phyloP scores from a whole-genome alignment of 2,329 filamentous ascomycete genomes.

The Sarocladium strictum region DNA sequence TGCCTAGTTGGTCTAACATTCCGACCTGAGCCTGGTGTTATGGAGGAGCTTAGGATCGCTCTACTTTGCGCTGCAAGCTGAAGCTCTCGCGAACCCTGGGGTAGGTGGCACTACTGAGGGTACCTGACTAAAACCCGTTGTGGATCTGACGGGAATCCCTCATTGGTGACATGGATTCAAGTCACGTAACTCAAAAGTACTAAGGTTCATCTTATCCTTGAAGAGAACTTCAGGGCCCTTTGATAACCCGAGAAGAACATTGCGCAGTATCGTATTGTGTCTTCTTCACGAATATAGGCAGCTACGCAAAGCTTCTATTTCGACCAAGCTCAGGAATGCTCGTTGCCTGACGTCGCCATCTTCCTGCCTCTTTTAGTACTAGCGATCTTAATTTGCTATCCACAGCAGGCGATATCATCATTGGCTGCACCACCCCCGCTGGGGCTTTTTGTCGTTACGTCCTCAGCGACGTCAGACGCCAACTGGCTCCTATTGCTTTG shows the following conservation, averaged over 20 bases:
- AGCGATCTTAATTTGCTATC: neutral
- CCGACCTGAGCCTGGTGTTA: no score
- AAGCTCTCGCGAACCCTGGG: neutral
- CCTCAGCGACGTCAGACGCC: constrained; percentile 8
- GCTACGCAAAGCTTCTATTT: no score
- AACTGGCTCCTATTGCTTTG: constrained; percentile 1
- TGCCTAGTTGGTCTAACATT: neutral
- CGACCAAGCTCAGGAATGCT: no score
- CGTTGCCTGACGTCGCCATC: neutral
- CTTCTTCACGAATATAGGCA: no score
- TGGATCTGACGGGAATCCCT: neutral
- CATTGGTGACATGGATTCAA: neutral
- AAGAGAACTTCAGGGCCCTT: neutral
- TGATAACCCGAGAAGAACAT: neutral
- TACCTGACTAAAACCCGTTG: neutral
- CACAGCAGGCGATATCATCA: constrained; percentile 3
- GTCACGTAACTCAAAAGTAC: neutral
- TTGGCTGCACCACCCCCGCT: neutral
- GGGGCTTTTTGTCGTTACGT: constrained; percentile 7
- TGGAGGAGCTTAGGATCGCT: no score
- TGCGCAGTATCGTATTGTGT: no score
- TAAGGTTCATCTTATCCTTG: neutral
- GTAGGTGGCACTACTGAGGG: neutral
- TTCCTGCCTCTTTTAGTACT: neutral
- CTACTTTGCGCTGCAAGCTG: neutral